Conservation (phyloP, 495 filamentous ascomycete genomes). For the Tuber melanosporum region DNA sequence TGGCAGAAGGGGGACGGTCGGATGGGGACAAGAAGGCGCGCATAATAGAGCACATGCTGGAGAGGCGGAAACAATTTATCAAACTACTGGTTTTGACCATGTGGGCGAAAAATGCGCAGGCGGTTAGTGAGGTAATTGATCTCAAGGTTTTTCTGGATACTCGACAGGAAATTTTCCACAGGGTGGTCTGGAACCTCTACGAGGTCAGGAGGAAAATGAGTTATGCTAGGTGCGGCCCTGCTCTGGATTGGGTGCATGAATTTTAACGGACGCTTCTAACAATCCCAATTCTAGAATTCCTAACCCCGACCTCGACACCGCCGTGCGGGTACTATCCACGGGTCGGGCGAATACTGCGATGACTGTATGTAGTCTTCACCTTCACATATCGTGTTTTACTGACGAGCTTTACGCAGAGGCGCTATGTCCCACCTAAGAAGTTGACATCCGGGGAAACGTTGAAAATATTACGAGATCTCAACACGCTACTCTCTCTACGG, state of each 20-base stretch:
- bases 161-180: constrained; percentile 53
- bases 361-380: constrained; percentile 46
- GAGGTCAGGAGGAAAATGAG: constrained; percentile 63
- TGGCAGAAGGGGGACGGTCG: constrained; percentile 22
- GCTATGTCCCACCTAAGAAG: constrained; percentile 69
- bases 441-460: constrained; percentile 60
- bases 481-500: constrained; percentile 72
- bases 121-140: constrained; percentile 78
- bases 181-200: constrained; percentile 55
- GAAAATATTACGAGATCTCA: constrained; percentile 67
- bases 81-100: constrained; percentile 81
- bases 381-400: constrained; percentile 32
- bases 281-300: constrained; percentile 53
- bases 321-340: constrained; percentile 70
- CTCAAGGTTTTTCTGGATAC: constrained; percentile 62
- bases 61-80: constrained; percentile 66
- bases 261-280: constrained; percentile 12
- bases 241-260: not conserved
- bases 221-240: constrained; percentile 44
- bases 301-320: constrained; percentile 85
- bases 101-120: constrained; percentile 73
- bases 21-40: constrained; percentile 66
- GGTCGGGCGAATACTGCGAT: constrained; percentile 52
- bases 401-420: constrained; percentile 49
- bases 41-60: constrained; percentile 64